These are phyloP conservation scores for sunflower (Helianthus annuus) DNA, from an alignment of 129 eudicot genomes.

Conservation along the genomic window HanXRQr2.0-SUNRISE NC_035448.2:94818377-94818876, in stretches of 20 bases:
- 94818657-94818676: constrained; percentile 82
- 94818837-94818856: constrained; percentile 67
- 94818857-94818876: constrained; percentile 77
- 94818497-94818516: constrained; percentile 46
- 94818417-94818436: constrained; percentile 94
- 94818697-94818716: constrained; percentile 2
- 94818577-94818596: constrained; percentile 77
- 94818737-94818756: not conserved
- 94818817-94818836: constrained; percentile 55
- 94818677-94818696: constrained; percentile 12
- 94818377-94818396: constrained; percentile 78
- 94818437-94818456: constrained; percentile 88
- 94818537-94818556: constrained; percentile 92
- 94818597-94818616: constrained; percentile 54
- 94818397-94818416: constrained; percentile 77
- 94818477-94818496: constrained; percentile 36
- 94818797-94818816: constrained; percentile 60
- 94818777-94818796: constrained; percentile 54
- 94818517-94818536: constrained; percentile 65
- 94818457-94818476: constrained; percentile 56
- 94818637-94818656: constrained; percentile 89
- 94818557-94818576: constrained; percentile 79
- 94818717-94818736: not conserved
- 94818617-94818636: constrained; percentile 74
- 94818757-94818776: constrained; percentile 18